Conservation (phyloP, 2,329 filamentous ascomycete species). For the Hirsutella thompsonii region DNA sequence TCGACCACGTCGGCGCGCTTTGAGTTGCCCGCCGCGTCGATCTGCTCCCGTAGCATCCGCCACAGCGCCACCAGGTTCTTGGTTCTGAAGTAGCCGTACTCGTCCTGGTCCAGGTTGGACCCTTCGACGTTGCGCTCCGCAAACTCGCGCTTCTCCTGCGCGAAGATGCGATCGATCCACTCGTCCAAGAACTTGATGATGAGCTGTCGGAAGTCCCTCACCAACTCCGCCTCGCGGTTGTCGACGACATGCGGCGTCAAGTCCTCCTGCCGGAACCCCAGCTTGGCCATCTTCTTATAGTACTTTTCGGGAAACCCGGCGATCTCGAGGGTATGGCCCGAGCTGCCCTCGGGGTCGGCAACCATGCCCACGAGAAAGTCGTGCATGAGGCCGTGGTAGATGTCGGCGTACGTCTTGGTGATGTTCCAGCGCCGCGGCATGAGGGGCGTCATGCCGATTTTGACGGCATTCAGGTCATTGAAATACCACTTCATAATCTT, state of each 20-base stretch:
- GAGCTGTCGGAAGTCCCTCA: conserved; percentile 85
- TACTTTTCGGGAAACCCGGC: conserved; percentile 94
- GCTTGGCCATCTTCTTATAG: conserved; percentile 87
- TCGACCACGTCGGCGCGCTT: conserved; percentile 83
- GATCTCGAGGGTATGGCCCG: conserved; percentile 79
- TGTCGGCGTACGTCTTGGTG: conserved; percentile 74
- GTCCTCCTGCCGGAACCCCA: conserved; percentile 67
- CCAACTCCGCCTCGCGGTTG: conserved; percentile 76
- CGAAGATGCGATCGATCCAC: conserved; percentile 92
- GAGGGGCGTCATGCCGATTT: conserved; percentile 78
- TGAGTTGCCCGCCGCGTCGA: conserved; percentile 72
- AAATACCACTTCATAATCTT: conserved; percentile 94
- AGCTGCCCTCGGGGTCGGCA: conserved; percentile 72
- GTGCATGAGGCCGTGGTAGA: conserved; percentile 93
- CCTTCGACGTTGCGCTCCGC: conserved; percentile 60
- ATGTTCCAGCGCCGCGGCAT: conserved; percentile 98
- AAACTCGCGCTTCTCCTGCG: conserved; percentile 71
- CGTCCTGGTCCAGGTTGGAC: conserved; percentile 69
- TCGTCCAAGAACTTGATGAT: conserved; percentile 94
- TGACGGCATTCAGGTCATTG: conserved; percentile 91
- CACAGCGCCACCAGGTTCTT: conserved; percentile 90
- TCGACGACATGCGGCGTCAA: conserved; percentile 79
- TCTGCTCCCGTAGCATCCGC: conserved; percentile 92
- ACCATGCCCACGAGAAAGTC: conserved; percentile 77
- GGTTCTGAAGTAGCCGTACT: conserved; percentile 83